These are phyloP conservation scores for Conringia planisiliqua DNA, from an alignment of 345 rosid genomes.

Conservation along the genomic window DNA sequence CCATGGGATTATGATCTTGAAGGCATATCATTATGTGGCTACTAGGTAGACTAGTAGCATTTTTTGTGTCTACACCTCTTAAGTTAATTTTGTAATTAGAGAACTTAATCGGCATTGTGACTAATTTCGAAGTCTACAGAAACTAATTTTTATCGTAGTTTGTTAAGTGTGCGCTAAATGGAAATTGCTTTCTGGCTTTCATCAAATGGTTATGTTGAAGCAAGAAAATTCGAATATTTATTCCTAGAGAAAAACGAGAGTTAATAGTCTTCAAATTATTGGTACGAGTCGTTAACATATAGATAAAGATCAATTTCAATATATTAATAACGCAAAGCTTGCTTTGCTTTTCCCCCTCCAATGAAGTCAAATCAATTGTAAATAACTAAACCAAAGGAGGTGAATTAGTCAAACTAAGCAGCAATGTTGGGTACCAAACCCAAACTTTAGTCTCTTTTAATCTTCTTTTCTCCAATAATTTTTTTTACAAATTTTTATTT, in stretches of 20 bases:
- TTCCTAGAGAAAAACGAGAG: not conserved
- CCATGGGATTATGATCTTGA: not conserved
- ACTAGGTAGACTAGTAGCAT: not conserved
- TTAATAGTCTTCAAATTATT: not conserved
- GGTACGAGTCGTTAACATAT: conserved; percentile 28
- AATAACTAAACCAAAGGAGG: conserved; percentile 1
- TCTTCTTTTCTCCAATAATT: not conserved
- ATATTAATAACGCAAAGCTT: conserved; percentile 3
- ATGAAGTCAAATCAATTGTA: conserved; percentile 13
- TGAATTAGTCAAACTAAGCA: conserved; percentile 25
- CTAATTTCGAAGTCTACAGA: not conserved
- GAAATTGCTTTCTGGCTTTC: not conserved
- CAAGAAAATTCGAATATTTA: not conserved
- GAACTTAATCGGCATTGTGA: not conserved
- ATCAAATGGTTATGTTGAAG: not conserved
- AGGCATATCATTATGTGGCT: not conserved
- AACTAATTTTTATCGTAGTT: not conserved
- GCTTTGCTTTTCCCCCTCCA: conserved; percentile 19
- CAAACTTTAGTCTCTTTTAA: conserved; percentile 10
- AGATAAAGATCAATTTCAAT: conserved; percentile 5
- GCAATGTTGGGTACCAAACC: conserved; percentile 37
- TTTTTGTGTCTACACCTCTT: not conserved
- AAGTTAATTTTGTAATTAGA: not conserved
- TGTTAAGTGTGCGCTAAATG: not conserved
- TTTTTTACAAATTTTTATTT: not conserved